These are phyloP conservation scores for Cyclostephanos tholiformis DNA, from an alignment of 108 stramenopile genomes.

Conservation along the genomic window DNA sequence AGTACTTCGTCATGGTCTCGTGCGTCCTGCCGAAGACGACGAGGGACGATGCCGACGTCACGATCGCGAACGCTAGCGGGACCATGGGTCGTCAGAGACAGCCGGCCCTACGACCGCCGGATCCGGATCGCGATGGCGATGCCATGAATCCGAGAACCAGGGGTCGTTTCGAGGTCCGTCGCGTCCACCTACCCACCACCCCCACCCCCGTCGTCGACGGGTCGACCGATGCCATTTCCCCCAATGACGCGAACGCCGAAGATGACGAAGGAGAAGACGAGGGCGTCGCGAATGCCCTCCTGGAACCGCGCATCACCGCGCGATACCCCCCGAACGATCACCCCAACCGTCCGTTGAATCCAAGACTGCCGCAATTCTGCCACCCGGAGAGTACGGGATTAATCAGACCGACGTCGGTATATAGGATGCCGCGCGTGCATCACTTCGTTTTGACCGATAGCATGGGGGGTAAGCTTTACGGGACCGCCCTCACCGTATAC, in stretches of 20 bases:
- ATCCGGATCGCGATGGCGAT: slow-evolving; percentile 24
- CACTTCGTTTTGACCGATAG: slow-evolving; percentile 87
- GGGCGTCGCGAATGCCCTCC: slow-evolving; percentile 37
- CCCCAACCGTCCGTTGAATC: slow-evolving; percentile 76
- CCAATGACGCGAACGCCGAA: slow-evolving; percentile 14
- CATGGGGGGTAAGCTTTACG: slow-evolving; percentile 82
- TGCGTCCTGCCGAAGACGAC: slow-evolving; percentile 46
- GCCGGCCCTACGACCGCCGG: too few relatives aligned
- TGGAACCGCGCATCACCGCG: slow-evolving; percentile 78
- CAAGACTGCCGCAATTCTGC: slow-evolving; percentile 85
- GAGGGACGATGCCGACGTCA: slow-evolving; percentile 4
- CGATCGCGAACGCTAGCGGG: slow-evolving; percentile 16
- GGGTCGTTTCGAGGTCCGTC: slow-evolving; percentile 28
- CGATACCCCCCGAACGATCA: slow-evolving; percentile 75
- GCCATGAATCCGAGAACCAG: slow-evolving; percentile 32
- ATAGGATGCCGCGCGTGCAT: slow-evolving; percentile 77
- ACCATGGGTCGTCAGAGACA: too few relatives aligned
- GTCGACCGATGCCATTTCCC: too few relatives aligned
- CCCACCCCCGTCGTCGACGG: slow-evolving; percentile 53
- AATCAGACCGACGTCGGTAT: slow-evolving; percentile 58
- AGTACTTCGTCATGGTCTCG: slow-evolving; percentile 85
- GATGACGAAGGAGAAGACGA: slow-evolving; percentile 28
- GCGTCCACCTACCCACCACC: slow-evolving; percentile 53
- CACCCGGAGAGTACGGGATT: slow-evolving; percentile 64
- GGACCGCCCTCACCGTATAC: slow-evolving; percentile 79